Conservation (phyloP, 208 protist species). For the Blastocrithidia nonstop region DNA sequence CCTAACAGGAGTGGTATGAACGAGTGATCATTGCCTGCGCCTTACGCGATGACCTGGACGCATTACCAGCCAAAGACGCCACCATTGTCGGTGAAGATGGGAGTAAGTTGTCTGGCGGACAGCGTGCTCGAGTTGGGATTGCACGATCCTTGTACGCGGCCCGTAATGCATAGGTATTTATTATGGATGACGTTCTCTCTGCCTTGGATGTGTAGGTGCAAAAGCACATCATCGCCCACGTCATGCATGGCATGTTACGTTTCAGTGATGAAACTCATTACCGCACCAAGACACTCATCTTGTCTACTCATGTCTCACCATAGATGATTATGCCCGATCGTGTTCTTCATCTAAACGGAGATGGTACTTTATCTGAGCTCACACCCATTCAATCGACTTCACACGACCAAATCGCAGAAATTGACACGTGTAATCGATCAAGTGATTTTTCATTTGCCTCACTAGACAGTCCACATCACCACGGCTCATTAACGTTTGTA, state of each 20-base stretch:
- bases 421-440: too few relatives aligned
- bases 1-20: slow-evolving; percentile 42
- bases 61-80: slow-evolving; percentile 62
- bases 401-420: slow-evolving; percentile 15
- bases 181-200: slow-evolving; percentile 87
- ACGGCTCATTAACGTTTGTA: slow-evolving; percentile 6
- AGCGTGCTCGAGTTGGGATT: slow-evolving; percentile 71
- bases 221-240: slow-evolving; percentile 51
- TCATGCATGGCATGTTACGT: slow-evolving; percentile 46
- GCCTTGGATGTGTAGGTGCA: slow-evolving; percentile 88
- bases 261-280: not conserved
- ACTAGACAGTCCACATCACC: slow-evolving; percentile 15
- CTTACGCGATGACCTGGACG: slow-evolving; percentile 61
- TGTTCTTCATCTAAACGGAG: slow-evolving; percentile 15
- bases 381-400: slow-evolving; percentile 8
- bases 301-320: slow-evolving; percentile 20
- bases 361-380: slow-evolving; percentile 27
- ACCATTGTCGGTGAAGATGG: slow-evolving; percentile 81
- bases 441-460: too few relatives aligned
- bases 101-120: slow-evolving; percentile 69
- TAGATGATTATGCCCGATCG: slow-evolving; percentile 25
- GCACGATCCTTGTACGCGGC: slow-evolving; percentile 66
- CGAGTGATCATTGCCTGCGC: slow-evolving; percentile 44
- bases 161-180: slow-evolving; percentile 41
- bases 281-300: slow-evolving; percentile 27